Evolutionary conservation across 2,329 filamentous ascomycete genomes (phyloP), one percentile per base, ranked within the genome.

Genomic region (Fusarium globosum): DNA sequence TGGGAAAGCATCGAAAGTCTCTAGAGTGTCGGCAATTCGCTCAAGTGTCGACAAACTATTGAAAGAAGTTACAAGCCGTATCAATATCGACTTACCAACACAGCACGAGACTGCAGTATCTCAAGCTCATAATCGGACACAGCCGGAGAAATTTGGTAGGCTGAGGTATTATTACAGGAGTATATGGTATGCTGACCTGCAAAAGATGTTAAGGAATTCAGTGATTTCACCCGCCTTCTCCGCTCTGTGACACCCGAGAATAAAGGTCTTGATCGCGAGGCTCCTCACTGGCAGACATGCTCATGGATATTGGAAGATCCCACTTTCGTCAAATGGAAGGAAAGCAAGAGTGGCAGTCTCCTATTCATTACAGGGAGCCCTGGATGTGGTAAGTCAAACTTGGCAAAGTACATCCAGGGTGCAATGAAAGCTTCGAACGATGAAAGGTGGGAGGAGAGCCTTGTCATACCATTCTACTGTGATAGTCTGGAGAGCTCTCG

Each of bases 381-480:
- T 21, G 73, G 73, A 42, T 75, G 71, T 20, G 73, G 73, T 28
- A 75, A 75, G 58, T 76, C 72, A 4, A 64, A 71, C 30, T 36
- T 75, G 45, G 73, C 73, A 18, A 76, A 75, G 26, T 73, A 71
- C 26, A 76, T 76, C 38, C 72, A 76, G 15, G 60, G 58, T 11
- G 48, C 67, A 4, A 69, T 73, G 60, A 73, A 71, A 23, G 61
- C 59, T 10, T 46, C 71, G 21, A 35, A 41, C 8, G 45, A 45
- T 9, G 65, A 66, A 20, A 58, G 53, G 5, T 39, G 35, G 23
- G 64, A 74, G 13, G 56, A 68, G 41, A 62, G 28, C 23, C 57
- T 73, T 23, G 64, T 74, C 26, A 60, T 71, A 48, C 61, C 73
- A 20, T 76, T 76, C 42, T 76, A 73, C 46, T 75, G 73, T 38